Evolutionary conservation across 169 alveolate genomes (phyloP), one percentile per base, ranked within the genome.

Genomic region (Cryptosporidium bovis): DNA sequence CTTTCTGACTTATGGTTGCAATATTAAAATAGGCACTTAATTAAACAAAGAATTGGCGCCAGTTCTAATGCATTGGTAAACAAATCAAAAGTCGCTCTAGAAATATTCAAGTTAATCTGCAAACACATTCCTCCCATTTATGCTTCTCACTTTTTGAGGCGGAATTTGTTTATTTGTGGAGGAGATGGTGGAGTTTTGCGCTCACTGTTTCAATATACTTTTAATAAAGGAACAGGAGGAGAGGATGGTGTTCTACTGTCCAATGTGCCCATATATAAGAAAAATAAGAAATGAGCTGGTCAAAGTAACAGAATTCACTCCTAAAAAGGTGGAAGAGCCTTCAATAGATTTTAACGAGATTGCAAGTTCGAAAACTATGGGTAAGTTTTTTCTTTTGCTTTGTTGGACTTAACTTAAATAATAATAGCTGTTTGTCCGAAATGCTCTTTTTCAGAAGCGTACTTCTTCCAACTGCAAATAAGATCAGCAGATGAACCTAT

Each of bases 401-500:
- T n/a, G 29, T 31, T 50, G 10, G 48, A 40, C 48, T 8, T 40
- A 8, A 40, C 24, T 60, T 58, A 29, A n/a, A 24, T 58, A 18
- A 8, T 83, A 20, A 71, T 67, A 82, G 95, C 94, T 8, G 90
- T 90, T 1, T 95, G 98, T 51, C 96, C 95, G n/a, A 91, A 90
- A 58, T 95, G 98, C 65, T 77, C 90, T 29, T 67, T 90, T 82
- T 71, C 84, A 16, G 91, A 91, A 55, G 97, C 97, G 8, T 94
- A 90, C 89, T 95, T 90, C 84, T 93, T 90, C 89, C 93, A 93
- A 89, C 82, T 95, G 15, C 96, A 95, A 87, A 94, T 95, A 50
- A 55, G 98, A 46, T 92, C 96, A 3, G 96, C 97, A n/a, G 98
- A 95, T 77, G 98, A 95, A 66, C 97, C 97, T 20, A 87, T 90